Conservation (phyloP, 2,329 filamentous ascomycete species). For the Pseudofabraea citricarpa region DNA sequence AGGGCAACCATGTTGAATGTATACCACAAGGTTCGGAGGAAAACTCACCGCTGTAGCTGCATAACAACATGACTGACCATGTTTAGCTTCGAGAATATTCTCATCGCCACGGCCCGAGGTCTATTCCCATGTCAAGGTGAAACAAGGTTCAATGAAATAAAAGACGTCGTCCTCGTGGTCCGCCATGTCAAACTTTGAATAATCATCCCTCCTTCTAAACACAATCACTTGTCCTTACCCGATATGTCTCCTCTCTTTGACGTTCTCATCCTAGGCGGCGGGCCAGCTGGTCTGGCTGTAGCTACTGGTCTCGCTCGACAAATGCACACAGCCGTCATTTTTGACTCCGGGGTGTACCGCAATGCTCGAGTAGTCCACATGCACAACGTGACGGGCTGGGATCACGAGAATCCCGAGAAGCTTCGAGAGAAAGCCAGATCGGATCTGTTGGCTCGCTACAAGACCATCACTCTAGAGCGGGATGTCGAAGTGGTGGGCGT, state of each 20-base stretch:
- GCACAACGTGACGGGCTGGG: conserved; percentile 36
- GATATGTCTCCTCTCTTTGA: conserved; percentile 21
- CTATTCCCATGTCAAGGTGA: no score
- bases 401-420: conserved; percentile 27
- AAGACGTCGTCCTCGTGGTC: no score
- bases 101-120: no score
- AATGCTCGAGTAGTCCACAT: conserved; percentile 37
- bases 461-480: conserved; percentile 19
- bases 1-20: no score
- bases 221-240: no score
- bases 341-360: conserved; percentile 37
- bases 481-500: neutral
- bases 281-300: conserved; percentile 38
- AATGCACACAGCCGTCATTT: conserved; percentile 35
- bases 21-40: no score
- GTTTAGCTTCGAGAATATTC: no score
- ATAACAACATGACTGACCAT: no score
- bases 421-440: conserved; percentile 28
- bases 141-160: no score
- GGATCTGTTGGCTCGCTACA: conserved; percentile 30
- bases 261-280: conserved; percentile 34
- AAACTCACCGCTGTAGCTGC: no score
- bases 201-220: no score
- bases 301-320: conserved; percentile 34
- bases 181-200: no score